Evolutionary conservation across 225 moss, liverwort and hornwort genomes (phyloP), one percentile per base, ranked within the genome.

Genomic region (Straminergon stramineum): DNA sequence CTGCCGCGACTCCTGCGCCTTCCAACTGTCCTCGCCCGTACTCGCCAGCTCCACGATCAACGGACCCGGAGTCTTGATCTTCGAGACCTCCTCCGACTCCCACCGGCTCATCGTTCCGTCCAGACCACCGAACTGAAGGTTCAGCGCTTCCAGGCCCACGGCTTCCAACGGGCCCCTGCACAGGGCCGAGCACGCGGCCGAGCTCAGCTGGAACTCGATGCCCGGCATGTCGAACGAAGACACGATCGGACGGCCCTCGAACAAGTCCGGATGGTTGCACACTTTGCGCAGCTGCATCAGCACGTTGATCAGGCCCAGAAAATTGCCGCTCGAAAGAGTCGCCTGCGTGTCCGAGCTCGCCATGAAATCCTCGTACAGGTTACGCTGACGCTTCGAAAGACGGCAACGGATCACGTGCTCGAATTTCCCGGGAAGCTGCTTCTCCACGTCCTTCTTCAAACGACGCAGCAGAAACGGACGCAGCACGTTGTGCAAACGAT

Each of bases 361-460:
- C 99, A 99, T 99, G 86, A 99, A 99, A 86, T 99, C 99, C 91
- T 99, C 99, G 87, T 99, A 99, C 87, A 99, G 88, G 79, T 99
- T 97, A 57, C 99, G 97, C 90, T 99, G 99, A 76, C 99, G 92
- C 90, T 99, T 99, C 43, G 99, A 99, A 43, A 99, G 96, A 31
- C 99, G 95, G 88, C 99, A 99, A 74, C 94, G 95, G 70, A 99
- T 91, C 71, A 99, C 99, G 85, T 99, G 99, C 90, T 99, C 99
- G 92, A 95, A 97, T 55, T 99, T 99, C n/a, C 96, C 95, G 48
- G 99, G 99, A 73, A 99, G 96, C 87, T 99, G 99, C 91, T 99
- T 99, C 93, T 99, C 99, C 89, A 99, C 99, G 91, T 99, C 99
- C 91, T 99, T 95, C 94, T 99, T 99, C 93, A 99, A 89, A 48